These are phyloP conservation scores for Euphorbia celastroides DNA, from an alignment of 441 rosid species.

Conservation along the genomic window DNA sequence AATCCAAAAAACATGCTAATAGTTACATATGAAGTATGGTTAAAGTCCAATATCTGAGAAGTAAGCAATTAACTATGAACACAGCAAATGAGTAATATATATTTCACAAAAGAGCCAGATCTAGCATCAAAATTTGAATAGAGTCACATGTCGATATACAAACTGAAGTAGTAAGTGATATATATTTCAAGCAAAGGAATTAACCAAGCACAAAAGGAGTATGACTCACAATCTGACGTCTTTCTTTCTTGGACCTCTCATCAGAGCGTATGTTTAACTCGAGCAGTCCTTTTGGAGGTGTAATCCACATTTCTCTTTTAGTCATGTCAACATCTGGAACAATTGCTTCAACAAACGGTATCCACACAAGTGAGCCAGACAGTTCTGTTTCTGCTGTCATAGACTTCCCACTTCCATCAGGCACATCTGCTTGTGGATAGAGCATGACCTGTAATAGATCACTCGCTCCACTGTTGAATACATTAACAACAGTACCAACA, in stretches of 20 bases:
- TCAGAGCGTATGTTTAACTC: constrained; percentile 67
- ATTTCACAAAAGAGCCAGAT: constrained; percentile 5
- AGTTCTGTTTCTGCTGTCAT: constrained; percentile 23
- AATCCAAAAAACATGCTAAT: not conserved
- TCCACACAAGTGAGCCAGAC: constrained; percentile 60
- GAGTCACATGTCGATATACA: not conserved
- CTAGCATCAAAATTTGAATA: not conserved
- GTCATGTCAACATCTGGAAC: constrained; percentile 80
- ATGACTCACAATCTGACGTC: constrained; percentile 88
- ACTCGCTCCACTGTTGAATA: constrained; percentile 69
- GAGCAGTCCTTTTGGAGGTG: constrained; percentile 90
- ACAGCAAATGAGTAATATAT: too few species aligned
- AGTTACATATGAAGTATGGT: not conserved
- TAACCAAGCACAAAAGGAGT: constrained; percentile 33
- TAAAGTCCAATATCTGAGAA: not conserved
- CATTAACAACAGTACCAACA: constrained; percentile 73
- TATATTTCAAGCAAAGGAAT: constrained; percentile 16
- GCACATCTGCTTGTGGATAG: constrained; percentile 29
- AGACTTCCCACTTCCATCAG: constrained; percentile 36
- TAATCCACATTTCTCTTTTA: constrained; percentile 67
- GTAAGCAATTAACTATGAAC: not conserved
- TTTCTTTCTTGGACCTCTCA: constrained; percentile 81
- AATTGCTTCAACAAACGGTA: constrained; percentile 82
- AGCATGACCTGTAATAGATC: constrained; percentile 79
- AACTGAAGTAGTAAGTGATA: not conserved